These are phyloP conservation scores for Diaporthe amygdali DNA, from an alignment of 2,329 filamentous ascomycete species.

Conservation along the genomic window DNA sequence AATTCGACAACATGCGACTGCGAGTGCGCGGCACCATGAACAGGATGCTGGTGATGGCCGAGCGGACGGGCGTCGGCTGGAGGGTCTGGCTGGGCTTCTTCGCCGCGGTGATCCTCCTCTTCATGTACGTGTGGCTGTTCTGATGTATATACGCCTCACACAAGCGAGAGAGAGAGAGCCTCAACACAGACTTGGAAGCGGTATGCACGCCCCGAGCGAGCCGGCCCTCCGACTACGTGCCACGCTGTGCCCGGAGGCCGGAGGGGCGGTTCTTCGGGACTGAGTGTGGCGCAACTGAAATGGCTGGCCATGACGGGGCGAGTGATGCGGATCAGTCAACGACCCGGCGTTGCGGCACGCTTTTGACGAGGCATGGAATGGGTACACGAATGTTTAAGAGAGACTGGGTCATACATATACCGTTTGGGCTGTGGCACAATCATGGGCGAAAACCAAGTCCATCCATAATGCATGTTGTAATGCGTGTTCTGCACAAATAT, in stretches of 20 bases:
- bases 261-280: background rate
- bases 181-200: background rate
- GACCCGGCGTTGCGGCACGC: slow-evolving; percentile 22
- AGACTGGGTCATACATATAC: background rate
- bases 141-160: slow-evolving; percentile 44
- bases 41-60: slow-evolving; percentile 93
- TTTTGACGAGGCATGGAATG: background rate
- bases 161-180: background rate
- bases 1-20: slow-evolving; percentile 84
- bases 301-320: slow-evolving; percentile 4
- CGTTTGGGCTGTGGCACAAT: background rate
- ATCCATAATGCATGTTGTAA: slow-evolving; percentile 23
- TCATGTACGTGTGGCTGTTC: slow-evolving; percentile 92
- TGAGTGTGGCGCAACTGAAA: background rate
- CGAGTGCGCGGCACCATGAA: slow-evolving; percentile 93
- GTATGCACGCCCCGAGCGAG: background rate
- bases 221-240: background rate
- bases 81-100: slow-evolving; percentile 94
- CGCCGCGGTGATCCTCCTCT: slow-evolving; percentile 78
- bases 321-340: slow-evolving; percentile 1
- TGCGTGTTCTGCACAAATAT: slow-evolving; percentile 7
- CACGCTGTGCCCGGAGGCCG: background rate
- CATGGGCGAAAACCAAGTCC: background rate
- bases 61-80: slow-evolving; percentile 94
- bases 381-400: background rate